Evolutionary conservation across 2,329 filamentous ascomycete species (phyloP), one percentile per base, ranked within the genome.

Genomic region (Cercospora sojina): DNA sequence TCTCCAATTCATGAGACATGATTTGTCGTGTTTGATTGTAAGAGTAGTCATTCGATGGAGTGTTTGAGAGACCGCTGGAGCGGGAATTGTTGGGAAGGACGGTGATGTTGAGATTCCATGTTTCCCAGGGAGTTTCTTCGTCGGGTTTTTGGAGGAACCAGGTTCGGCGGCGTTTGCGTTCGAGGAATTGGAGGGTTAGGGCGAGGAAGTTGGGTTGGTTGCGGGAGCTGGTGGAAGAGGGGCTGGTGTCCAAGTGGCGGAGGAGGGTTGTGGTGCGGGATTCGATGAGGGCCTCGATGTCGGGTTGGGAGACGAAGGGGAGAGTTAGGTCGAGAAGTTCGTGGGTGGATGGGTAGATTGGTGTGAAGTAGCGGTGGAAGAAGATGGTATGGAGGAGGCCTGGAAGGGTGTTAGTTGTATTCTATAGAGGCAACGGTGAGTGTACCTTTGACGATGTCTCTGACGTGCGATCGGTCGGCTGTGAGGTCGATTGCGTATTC

Each of bases 331-430:
- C 93, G 71, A 97, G 89, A 70, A 97, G 88, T 77, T 97, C 93
- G 81, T 92, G 90, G 70, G 92, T 93, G 70, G 88, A 87, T 5
- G 95, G 94, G 49, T 87, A 84, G 73, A 97, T 86, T 66, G 92
- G 89, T 65, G 92, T 92, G 84, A 98, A 97, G 86, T 94, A 96
- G 76, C 95, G 91, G 83, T 97, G 93, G 86, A 98, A 98, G 87
- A 98, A 99, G 79, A 98, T 97, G 59, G 93, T 96, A 79, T 97
- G 93, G 59, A 98, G 86, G 78, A 97, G 91, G 70, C 91, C 94
- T 96, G 59, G 1, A 13, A 18, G n/a, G 25, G 43, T 18, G 56
- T 66, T 38, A 53, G 49, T 47, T 62, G 27, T 23, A 2, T 23
- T 32, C n/a, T 23, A 7, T 6, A 8, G 23, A 31, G 7, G 41